phyloP scores from a whole-genome alignment of 371 early-diverging fungal genomes.

The Mucor lusitanicus region DNA sequence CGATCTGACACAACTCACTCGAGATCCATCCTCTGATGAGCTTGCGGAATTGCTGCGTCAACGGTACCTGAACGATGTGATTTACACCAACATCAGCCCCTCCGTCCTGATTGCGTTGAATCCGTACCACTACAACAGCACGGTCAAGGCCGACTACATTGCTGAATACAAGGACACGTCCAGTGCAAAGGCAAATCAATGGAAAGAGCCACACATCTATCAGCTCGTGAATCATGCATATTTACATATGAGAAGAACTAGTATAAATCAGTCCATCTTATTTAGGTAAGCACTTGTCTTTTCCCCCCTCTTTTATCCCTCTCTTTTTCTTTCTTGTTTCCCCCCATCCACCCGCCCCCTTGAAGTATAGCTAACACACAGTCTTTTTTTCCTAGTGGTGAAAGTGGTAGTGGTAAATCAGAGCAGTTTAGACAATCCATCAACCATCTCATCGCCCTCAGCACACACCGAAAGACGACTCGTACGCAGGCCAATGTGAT shows the following conservation, averaged over 20 bases:
- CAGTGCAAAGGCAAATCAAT: constrained; percentile 51
- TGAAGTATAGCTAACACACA: neutral
- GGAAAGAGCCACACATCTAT: constrained; percentile 71
- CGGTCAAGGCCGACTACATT: constrained; percentile 24
- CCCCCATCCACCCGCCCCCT: neutral
- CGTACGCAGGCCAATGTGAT: constrained; percentile 72
- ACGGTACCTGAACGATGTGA: constrained; percentile 52
- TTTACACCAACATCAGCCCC: constrained; percentile 62
- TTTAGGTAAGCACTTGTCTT: constrained; percentile 45
- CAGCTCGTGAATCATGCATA: constrained; percentile 70
- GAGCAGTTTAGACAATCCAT: constrained; percentile 64
- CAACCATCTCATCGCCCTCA: constrained; percentile 69
- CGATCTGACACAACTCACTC: constrained; percentile 33
- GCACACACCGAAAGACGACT: constrained; percentile 77
- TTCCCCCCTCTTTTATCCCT: neutral
- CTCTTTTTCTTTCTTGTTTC: constrained; percentile 9
- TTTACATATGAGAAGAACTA: constrained; percentile 79
- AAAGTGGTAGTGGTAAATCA: constrained; percentile 88
- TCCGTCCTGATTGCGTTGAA: constrained; percentile 48
- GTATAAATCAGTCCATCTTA: constrained; percentile 76
- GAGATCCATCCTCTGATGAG: constrained; percentile 35
- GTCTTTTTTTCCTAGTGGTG: constrained; percentile 65
- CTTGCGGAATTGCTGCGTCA: constrained; percentile 56
- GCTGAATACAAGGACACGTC: constrained; percentile 37
- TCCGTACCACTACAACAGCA: constrained; percentile 27